These are phyloP conservation scores for Colletotrichum horii DNA, from an alignment of 2,329 filamentous ascomycete species.

Conservation along the genomic window DNA sequence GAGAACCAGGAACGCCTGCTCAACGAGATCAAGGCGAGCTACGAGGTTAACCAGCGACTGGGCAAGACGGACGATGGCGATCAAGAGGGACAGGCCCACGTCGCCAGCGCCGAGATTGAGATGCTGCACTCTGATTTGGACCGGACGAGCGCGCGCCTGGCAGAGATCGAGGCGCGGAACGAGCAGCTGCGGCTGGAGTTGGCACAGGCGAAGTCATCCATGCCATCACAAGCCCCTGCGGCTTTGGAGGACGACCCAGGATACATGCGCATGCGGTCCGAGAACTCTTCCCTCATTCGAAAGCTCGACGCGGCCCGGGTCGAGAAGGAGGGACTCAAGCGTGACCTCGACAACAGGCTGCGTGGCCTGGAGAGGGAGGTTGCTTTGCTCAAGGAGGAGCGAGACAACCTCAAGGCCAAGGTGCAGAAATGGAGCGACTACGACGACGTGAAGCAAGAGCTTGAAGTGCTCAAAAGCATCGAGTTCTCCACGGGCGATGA, in stretches of 20 bases:
- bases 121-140: conserved; percentile 93
- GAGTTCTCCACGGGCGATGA: conserved; percentile 94
- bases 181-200: conserved; percentile 91
- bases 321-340: conserved; percentile 82
- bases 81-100: conserved; percentile 61
- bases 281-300: conserved; percentile 89
- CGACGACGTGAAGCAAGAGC: conserved; percentile 92
- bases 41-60: conserved; percentile 92
- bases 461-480: conserved; percentile 96
- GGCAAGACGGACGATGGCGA: conserved; percentile 73
- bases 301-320: conserved; percentile 85
- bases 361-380: conserved; percentile 83
- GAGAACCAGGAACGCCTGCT: conserved; percentile 92
- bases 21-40: conserved; percentile 95
- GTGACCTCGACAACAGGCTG: conserved; percentile 76
- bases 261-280: conserved; percentile 86
- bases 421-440: conserved; percentile 93
- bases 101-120: conserved; percentile 89
- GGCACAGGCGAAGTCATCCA: conserved; percentile 82
- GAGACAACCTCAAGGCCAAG: conserved; percentile 79
- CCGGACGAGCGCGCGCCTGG: conserved; percentile 82
- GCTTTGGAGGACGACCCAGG: conserved; percentile 86
- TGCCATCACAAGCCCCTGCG: conserved; percentile 63
- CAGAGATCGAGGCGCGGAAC: conserved; percentile 91
- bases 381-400: conserved; percentile 76